Evolutionary conservation across 176 grass and related monocot species (phyloP).

Genomic region (Paspalum notatum): DNA sequence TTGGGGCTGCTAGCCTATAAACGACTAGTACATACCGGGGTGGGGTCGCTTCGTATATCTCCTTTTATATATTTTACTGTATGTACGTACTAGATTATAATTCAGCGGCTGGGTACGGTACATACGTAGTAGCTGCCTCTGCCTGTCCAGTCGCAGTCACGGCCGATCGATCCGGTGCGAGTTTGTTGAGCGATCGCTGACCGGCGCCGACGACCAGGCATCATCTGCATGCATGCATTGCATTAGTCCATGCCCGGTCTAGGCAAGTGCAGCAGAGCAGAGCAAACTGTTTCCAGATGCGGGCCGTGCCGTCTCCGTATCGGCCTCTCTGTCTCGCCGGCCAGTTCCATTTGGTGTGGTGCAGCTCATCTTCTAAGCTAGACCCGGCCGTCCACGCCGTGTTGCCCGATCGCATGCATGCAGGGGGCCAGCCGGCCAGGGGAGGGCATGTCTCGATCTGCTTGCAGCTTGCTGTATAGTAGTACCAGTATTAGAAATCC

Average conservation of each 20-base stretch:
- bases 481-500: background rate
- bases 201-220: conserved; percentile 36
- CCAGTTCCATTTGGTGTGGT: conserved; percentile 45
- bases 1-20: no score
- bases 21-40: no score
- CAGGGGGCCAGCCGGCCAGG: no score
- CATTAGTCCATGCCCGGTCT: background rate
- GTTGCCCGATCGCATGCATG: background rate
- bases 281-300: conserved; percentile 11
- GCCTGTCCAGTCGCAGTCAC: background rate
- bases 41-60: no score
- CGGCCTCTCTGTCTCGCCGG: conserved; percentile 19
- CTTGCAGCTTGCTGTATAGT: background rate
- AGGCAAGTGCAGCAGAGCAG: background rate
- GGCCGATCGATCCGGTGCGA: conserved; percentile 20
- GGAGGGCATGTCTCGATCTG: background rate
- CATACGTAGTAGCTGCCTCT: background rate
- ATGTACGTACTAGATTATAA: background rate
- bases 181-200: conserved; percentile 41
- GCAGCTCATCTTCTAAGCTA: conserved; percentile 66
- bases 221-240: background rate
- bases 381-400: conserved; percentile 13
- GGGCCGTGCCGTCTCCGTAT: conserved; percentile 26
- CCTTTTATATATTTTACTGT: no score
- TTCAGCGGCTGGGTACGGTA: background rate